Conservation (phyloP, 1,139 yeast genomes). For the Arxiozyma slooffiae region DNA sequence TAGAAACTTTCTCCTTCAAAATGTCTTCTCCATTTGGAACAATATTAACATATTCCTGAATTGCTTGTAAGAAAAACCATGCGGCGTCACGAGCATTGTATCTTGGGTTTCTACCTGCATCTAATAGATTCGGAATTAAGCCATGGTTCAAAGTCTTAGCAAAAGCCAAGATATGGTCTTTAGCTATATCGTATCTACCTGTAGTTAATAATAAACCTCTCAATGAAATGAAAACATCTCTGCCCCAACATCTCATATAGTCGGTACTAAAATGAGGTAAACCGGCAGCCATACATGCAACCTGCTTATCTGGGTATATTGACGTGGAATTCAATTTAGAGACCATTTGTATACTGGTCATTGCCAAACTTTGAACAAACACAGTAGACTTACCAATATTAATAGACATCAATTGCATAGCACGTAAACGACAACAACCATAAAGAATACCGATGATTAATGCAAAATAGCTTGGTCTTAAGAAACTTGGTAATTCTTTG, state of each 20-base stretch:
- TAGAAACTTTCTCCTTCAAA: slow-evolving; percentile 58
- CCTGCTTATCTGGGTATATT: slow-evolving; percentile 49
- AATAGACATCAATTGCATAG: slow-evolving; percentile 47
- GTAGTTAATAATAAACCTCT: slow-evolving; percentile 74
- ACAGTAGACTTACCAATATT: slow-evolving; percentile 52
- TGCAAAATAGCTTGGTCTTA: slow-evolving; percentile 82
- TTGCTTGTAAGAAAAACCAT: slow-evolving; percentile 83
- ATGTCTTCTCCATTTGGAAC: slow-evolving; percentile 65
- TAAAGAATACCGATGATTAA: slow-evolving; percentile 71
- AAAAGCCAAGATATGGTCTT: slow-evolving; percentile 70
- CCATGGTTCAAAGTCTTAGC: slow-evolving; percentile 93
- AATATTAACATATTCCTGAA: slow-evolving; percentile 65
- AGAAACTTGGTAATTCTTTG: slow-evolving; percentile 59
- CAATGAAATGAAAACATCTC: slow-evolving; percentile 84
- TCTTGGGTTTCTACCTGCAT: slow-evolving; percentile 87
- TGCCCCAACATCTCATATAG: slow-evolving; percentile 97
- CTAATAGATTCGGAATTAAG: slow-evolving; percentile 81
- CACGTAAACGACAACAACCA: slow-evolving; percentile 65
- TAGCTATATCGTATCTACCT: slow-evolving; percentile 73
- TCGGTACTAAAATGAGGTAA: slow-evolving; percentile 85
- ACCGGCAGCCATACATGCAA: slow-evolving; percentile 88
- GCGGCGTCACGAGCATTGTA: slow-evolving; percentile 96
- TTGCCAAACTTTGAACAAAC: slow-evolving; percentile 69
- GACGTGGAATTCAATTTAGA: slow-evolving; percentile 71
- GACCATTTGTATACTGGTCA: slow-evolving; percentile 82